Evolutionary conservation across 228 moss, liverwort and hornwort species (phyloP).

Genomic region (Sphagnum fallax): DNA sequence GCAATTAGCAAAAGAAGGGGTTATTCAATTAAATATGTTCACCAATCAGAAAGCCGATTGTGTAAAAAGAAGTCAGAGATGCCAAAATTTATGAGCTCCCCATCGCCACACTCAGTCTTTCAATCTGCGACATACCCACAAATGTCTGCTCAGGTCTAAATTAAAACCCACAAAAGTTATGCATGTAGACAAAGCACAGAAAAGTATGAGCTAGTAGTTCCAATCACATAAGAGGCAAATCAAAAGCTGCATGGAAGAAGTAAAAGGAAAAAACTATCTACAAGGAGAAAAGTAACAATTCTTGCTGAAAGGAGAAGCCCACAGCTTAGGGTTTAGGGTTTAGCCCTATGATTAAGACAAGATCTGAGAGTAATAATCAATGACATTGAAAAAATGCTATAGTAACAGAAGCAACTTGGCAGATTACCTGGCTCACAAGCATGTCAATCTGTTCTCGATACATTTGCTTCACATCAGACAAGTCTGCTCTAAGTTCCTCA

Average conservation of each 20-base stretch:
- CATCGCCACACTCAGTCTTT: conserved; percentile 70
- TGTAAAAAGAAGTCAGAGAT: neutral
- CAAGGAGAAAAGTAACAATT: neutral
- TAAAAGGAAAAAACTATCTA: neutral
- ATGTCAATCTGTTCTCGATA: conserved; percentile 98
- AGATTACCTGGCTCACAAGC: conserved; percentile 86
- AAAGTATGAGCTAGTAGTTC: no score
- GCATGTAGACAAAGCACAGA: neutral
- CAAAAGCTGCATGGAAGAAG: neutral
- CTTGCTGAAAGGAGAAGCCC: neutral
- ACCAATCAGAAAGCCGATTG: no score
- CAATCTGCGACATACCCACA: conserved; percentile 55
- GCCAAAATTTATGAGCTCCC: conserved; percentile 40
- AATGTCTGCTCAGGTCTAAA: neutral
- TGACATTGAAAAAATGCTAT: no score
- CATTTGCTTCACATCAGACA: conserved; percentile 96
- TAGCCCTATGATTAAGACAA: neutral
- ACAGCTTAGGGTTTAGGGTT: neutral
- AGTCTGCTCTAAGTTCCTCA: conserved; percentile 95
- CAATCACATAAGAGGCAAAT: neutral
- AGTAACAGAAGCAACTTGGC: no score
- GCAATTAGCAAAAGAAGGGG: no score
- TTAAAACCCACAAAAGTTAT: neutral
- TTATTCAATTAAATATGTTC: no score
- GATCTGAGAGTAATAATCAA: no score